Percentiles rank a stretch among this genome's conserved stretches.
Conservation (phyloP, 2,329 filamentous ascomycete species). For the Alternaria panax region DNA sequence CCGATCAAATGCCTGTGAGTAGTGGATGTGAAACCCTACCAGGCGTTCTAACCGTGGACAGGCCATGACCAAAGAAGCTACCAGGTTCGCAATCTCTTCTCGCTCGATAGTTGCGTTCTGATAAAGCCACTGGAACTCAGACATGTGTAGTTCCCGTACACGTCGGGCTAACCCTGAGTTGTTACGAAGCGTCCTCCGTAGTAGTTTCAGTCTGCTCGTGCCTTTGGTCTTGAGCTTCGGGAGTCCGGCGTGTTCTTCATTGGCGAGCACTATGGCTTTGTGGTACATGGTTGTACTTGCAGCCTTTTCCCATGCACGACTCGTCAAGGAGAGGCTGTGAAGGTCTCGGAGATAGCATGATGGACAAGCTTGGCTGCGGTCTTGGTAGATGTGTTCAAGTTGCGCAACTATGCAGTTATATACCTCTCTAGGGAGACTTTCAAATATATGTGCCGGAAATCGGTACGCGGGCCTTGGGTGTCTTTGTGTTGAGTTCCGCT, state of each 20-base stretch:
- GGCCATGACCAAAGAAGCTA: conserved; percentile 65
- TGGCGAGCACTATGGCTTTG: conserved; percentile 57
- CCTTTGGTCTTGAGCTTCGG: conserved; percentile 55
- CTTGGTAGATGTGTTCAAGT: conserved; percentile 55
- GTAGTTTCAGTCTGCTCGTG: conserved; percentile 60
- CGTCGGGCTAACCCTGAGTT: conserved; percentile 59
- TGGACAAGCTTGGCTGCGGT: conserved; percentile 53
- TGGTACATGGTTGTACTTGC: conserved; percentile 61
- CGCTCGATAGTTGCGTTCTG: conserved; percentile 51
- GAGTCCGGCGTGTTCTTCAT: conserved; percentile 46
- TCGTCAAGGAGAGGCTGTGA: conserved; percentile 61
- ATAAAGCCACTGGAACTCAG: conserved; percentile 55
- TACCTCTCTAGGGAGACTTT: conserved; percentile 60
- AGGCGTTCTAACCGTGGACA: conserved; percentile 65
- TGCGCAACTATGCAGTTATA: conserved; percentile 63
- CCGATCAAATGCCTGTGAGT: conserved; percentile 62
- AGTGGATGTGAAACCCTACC: conserved; percentile 61
- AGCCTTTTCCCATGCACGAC: conserved; percentile 63
- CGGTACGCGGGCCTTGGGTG: conserved; percentile 21
- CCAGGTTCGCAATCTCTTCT: conserved; percentile 59
- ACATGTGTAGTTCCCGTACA: conserved; percentile 62
- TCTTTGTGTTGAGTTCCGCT: conserved; percentile 43
- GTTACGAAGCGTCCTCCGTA: conserved; percentile 63
- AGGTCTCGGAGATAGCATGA: conserved; percentile 64
- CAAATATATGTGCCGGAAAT: conserved; percentile 49